Percentiles rank a stretch among this genome's conserved stretches.
These are phyloP conservation scores for Amaranthus hypochondriacus DNA, from an alignment of 148 eudicot species.

Conservation along the genomic window DNA sequence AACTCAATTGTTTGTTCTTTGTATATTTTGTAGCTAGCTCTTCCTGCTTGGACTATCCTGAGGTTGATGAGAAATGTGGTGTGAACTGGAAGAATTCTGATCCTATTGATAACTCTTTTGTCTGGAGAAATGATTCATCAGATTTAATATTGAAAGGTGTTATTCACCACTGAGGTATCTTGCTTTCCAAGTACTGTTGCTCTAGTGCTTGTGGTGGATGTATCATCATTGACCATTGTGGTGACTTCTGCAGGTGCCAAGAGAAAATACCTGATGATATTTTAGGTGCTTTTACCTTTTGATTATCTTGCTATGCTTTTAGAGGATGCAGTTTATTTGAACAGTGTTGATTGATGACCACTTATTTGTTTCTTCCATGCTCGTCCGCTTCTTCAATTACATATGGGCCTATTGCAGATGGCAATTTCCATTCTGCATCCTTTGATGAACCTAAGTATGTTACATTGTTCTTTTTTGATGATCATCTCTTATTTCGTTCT, in stretches of 20 bases:
- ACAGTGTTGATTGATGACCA: constrained; percentile 7
- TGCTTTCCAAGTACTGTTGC: neutral
- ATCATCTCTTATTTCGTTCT: neutral
- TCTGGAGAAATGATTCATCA: constrained; percentile 20
- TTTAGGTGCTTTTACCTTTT: constrained; percentile 24
- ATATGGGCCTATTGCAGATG: constrained; percentile 18
- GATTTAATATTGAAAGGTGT: constrained; percentile 13
- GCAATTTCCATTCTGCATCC: constrained; percentile 10
- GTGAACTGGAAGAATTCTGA: constrained; percentile 15
- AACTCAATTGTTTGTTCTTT: neutral
- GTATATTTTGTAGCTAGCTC: constrained; percentile 19
- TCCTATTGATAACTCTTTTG: constrained; percentile 5
- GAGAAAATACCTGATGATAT: constrained; percentile 14
- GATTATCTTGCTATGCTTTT: constrained; percentile 8
- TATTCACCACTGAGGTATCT: constrained; percentile 22
- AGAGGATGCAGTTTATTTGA: constrained; percentile 5
- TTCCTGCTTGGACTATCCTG: constrained; percentile 10
- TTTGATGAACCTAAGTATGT: constrained; percentile 27
- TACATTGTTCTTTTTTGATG: neutral
- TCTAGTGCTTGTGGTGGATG: neutral
- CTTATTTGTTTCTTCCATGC: constrained; percentile 13
- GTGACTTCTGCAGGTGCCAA: constrained; percentile 22
- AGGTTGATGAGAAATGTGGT: constrained; percentile 22
- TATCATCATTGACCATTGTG: constrained; percentile 8
- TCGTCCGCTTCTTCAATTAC: constrained; percentile 4